Evolutionary conservation across 2,329 filamentous ascomycete species (phyloP).

Genomic region (Trichoderma koningii): DNA sequence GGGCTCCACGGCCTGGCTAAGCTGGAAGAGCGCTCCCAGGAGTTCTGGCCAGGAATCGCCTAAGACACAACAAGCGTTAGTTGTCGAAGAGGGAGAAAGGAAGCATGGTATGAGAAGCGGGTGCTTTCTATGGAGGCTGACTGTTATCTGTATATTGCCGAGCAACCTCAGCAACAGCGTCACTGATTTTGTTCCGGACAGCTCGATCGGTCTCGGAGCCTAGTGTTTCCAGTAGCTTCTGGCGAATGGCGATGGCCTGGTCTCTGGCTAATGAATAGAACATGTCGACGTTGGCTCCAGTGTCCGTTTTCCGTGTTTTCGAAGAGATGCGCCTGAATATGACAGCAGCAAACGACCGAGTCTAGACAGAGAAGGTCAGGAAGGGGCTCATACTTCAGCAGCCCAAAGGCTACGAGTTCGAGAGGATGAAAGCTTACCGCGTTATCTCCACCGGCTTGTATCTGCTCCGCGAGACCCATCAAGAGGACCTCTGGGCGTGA

Average conservation of each 20-base stretch:
- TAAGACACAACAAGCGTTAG: slow-evolving; percentile 44
- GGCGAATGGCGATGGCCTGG: slow-evolving; percentile 75
- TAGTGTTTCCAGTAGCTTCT: slow-evolving; percentile 79
- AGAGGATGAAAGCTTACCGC: slow-evolving; percentile 53
- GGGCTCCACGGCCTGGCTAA: slow-evolving; percentile 81
- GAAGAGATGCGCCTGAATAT: slow-evolving; percentile 93
- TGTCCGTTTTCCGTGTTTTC: slow-evolving; percentile 77
- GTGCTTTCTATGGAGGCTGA: slow-evolving; percentile 48
- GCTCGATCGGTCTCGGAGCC: slow-evolving; percentile 70
- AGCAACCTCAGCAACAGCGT: slow-evolving; percentile 94
- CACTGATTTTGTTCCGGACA: slow-evolving; percentile 92
- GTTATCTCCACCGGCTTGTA: slow-evolving; percentile 73
- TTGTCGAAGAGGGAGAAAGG: slow-evolving; percentile 12
- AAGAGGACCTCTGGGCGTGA: slow-evolving; percentile 82
- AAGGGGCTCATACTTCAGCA: neutral
- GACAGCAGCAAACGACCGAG: slow-evolving; percentile 87
- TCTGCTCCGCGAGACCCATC: slow-evolving; percentile 93
- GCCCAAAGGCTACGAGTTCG: neutral
- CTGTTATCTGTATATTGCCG: slow-evolving; percentile 92
- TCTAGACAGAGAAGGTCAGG: slow-evolving; percentile 45
- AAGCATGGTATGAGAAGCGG: neutral
- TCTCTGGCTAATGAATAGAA: slow-evolving; percentile 78
- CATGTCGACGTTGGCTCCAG: slow-evolving; percentile 74
- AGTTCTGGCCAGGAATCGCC: slow-evolving; percentile 89
- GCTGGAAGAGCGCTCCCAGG: slow-evolving; percentile 79